Conservation (phyloP, 345 rosid genomes). For the Syzygium grande region DNA sequence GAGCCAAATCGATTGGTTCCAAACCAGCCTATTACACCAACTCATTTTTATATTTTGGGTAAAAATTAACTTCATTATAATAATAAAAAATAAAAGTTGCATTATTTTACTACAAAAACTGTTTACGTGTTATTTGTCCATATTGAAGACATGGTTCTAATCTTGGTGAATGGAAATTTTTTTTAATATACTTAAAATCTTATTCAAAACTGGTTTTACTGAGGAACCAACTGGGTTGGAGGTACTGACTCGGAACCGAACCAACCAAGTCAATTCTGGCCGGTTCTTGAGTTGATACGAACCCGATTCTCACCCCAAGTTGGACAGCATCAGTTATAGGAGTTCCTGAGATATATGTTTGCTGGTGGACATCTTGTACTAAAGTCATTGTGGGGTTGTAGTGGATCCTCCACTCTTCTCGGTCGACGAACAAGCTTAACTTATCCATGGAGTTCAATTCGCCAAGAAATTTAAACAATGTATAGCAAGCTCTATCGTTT, state of each 20-base stretch:
- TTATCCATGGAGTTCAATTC: too few relatives aligned
- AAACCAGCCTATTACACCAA: not conserved
- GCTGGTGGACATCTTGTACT: not conserved
- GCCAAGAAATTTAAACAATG: too few relatives aligned
- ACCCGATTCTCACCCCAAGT: not conserved
- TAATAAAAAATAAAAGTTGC: too few relatives aligned
- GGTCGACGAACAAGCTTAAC: not conserved
- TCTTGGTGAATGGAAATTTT: too few relatives aligned
- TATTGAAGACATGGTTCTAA: not conserved
- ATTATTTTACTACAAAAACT: not conserved
- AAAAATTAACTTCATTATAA: too few relatives aligned
- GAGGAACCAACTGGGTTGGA: not conserved
- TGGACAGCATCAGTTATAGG: not conserved
- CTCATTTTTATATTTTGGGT: not conserved
- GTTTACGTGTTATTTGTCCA: not conserved
- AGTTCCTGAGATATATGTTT: not conserved
- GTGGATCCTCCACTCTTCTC: not conserved
- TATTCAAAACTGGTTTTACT: too few relatives aligned
- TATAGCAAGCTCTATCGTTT: not conserved
- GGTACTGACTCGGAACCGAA: not conserved
- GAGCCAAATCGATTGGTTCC: not conserved
- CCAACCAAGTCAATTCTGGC: not conserved
- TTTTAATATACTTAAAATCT: too few relatives aligned
- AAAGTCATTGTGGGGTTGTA: not conserved
- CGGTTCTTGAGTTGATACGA: not conserved